phyloP scores from a whole-genome alignment of 257 asterid genomes.

The Ophiorrhiza pumila region DNA sequence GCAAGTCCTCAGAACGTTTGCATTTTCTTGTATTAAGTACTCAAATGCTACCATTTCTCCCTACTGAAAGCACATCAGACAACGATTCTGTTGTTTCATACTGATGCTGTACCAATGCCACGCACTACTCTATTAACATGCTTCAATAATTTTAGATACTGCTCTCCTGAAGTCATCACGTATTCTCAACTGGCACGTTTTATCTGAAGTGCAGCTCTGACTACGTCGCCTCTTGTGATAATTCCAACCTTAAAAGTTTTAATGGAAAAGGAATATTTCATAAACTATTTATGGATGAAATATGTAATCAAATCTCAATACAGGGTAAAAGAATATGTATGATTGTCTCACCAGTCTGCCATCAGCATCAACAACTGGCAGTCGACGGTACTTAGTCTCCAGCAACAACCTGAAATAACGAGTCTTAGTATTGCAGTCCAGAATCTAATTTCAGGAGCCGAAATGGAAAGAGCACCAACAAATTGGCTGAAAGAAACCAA shows the following conservation, averaged over 20 bases:
- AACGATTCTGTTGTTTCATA: neutral
- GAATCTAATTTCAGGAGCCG: neutral
- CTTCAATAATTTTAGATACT: too few species aligned
- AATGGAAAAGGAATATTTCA: constrained; percentile 3
- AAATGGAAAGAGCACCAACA: neutral
- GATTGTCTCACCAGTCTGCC: constrained; percentile 72
- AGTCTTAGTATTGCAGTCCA: neutral
- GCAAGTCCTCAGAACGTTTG: neutral
- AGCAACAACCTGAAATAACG: constrained; percentile 58
- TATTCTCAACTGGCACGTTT: constrained; percentile 43
- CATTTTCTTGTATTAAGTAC: neutral
- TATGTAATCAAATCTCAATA: neutral
- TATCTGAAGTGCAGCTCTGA: constrained; percentile 85
- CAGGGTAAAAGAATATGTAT: constrained; percentile 7
- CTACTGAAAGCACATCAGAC: neutral
- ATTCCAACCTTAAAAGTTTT: constrained; percentile 60
- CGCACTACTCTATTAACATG: neutral
- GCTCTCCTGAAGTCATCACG: constrained; percentile 12
- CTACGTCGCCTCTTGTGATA: constrained; percentile 84
- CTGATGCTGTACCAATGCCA: neutral
- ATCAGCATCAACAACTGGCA: constrained; percentile 81
- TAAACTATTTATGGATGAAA: constrained; percentile 13
- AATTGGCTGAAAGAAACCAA: neutral
- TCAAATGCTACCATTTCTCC: neutral
- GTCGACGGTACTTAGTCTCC: constrained; percentile 74